These are phyloP conservation scores for Ceratobasidium sp. DNA, from an alignment of 1,284 basidiomycete genomes.

Conservation along the genomic window DNA sequence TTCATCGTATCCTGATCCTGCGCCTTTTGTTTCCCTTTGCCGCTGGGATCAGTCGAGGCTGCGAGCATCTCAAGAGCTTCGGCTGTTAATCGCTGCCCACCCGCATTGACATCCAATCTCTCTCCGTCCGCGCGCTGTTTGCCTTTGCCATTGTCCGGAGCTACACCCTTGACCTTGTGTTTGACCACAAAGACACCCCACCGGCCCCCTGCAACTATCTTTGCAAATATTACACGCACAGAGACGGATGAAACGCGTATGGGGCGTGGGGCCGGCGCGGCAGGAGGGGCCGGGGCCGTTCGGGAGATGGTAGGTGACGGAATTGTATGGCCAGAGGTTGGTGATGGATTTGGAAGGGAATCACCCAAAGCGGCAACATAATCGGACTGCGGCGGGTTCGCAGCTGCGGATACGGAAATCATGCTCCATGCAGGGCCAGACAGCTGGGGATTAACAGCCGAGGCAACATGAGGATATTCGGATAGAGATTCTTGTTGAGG, in stretches of 20 bases:
- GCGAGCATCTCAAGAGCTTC: background rate
- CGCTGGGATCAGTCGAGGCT: background rate
- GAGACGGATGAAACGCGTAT: slow-evolving; percentile 2
- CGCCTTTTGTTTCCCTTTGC: background rate
- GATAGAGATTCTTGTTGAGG: too few relatives aligned
- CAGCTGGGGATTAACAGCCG: too few relatives aligned
- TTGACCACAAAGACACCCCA: slow-evolving; percentile 31
- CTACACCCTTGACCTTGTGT: background rate
- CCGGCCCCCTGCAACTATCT: background rate
- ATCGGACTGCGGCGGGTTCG: background rate
- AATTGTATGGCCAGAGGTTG: background rate
- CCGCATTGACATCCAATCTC: background rate
- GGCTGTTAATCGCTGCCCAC: background rate
- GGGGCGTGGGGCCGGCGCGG: slow-evolving; percentile 23
- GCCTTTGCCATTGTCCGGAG: background rate
- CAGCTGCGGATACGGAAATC: too few relatives aligned
- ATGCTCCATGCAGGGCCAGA: too few relatives aligned
- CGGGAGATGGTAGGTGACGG: background rate
- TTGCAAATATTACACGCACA: background rate
- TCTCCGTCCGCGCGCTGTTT: background rate
- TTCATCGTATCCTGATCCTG: too few relatives aligned
- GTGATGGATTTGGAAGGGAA: background rate
- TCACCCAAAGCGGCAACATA: background rate
- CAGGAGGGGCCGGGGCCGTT: background rate
- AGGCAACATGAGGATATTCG: too few relatives aligned